A percentile compares a stretch with the other conserved stretches of the same genome.
phyloP scores from a whole-genome alignment of 371 early-diverging fungal genomes.

The Mucor sp. region DNA sequence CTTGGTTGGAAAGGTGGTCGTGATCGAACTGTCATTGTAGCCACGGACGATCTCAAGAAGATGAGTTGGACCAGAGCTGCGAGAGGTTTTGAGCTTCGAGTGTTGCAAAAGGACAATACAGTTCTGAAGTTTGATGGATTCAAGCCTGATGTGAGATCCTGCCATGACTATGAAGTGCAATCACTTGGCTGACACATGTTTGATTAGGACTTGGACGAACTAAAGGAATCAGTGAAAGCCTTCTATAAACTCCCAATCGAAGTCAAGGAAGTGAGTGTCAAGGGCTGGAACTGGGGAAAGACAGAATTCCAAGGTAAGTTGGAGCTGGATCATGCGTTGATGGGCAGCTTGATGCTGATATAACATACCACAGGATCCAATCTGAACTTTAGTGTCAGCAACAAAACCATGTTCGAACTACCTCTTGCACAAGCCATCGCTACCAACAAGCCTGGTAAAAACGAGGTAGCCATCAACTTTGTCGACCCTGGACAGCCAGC shows the following conservation, averaged over 20 bases:
- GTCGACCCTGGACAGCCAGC: conserved; percentile 65
- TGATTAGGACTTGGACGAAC: conserved; percentile 74
- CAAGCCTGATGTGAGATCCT: conserved; percentile 62
- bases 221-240: conserved; percentile 68
- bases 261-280: conserved; percentile 79
- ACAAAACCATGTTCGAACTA: conserved; percentile 89
- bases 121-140: conserved; percentile 91
- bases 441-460: conserved; percentile 84
- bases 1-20: conserved; percentile 80
- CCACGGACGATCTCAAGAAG: conserved; percentile 69
- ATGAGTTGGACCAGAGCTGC: conserved; percentile 82
- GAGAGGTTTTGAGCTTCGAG: conserved; percentile 81
- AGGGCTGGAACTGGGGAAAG: conserved; percentile 98
- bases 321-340: neutral
- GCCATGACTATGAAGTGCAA: neutral
- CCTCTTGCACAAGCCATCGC: conserved; percentile 90
- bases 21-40: conserved; percentile 64
- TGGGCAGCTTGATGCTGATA: neutral
- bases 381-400: conserved; percentile 79
- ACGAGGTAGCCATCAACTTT: conserved; percentile 94
- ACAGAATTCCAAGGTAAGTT: conserved; percentile 76
- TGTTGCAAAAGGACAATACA: conserved; percentile 70
- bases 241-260: conserved; percentile 80
- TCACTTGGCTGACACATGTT: neutral
- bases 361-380: conserved; percentile 52